These are phyloP conservation scores for Cyberlindnera maclurae DNA, from an alignment of 805 yeast species.

Conservation along the genomic window DNA sequence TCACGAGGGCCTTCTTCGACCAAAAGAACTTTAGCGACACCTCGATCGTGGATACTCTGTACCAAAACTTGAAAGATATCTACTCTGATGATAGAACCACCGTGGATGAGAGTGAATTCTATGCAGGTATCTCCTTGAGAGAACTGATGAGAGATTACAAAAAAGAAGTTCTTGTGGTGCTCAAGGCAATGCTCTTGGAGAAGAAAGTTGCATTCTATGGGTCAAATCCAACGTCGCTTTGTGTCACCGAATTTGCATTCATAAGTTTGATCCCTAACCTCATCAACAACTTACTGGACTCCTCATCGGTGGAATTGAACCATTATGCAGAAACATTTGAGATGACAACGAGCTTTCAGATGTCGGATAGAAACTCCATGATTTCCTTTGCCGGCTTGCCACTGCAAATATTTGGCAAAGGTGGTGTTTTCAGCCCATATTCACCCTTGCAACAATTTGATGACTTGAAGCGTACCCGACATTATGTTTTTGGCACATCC, in stretches of 20 bases:
- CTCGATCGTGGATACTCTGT: slow-evolving; percentile 58
- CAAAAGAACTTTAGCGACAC: slow-evolving; percentile 74
- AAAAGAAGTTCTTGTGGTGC: slow-evolving; percentile 51
- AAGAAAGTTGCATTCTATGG: slow-evolving; percentile 70
- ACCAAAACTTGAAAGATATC: slow-evolving; percentile 50
- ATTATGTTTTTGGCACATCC: slow-evolving; percentile 80
- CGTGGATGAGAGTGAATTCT: slow-evolving; percentile 49
- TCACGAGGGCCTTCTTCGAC: slow-evolving; percentile 77
- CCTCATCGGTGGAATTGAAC: slow-evolving; percentile 69
- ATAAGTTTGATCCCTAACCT: slow-evolving; percentile 80
- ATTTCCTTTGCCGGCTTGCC: slow-evolving; percentile 83
- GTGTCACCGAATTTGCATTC: slow-evolving; percentile 76
- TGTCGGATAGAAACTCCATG: slow-evolving; percentile 73
- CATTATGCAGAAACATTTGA: slow-evolving; percentile 43
- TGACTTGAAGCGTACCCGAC: slow-evolving; percentile 54
- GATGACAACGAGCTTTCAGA: slow-evolving; percentile 60
- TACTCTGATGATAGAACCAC: slow-evolving; percentile 24
- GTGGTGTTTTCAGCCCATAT: slow-evolving; percentile 88
- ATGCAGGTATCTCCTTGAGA: slow-evolving; percentile 68
- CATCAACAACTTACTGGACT: slow-evolving; percentile 61
- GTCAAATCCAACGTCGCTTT: slow-evolving; percentile 69
- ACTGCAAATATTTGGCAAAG: slow-evolving; percentile 73
- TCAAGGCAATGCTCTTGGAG: slow-evolving; percentile 76
- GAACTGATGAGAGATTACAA: slow-evolving; percentile 55
- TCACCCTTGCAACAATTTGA: slow-evolving; percentile 89